Evolutionary conservation across 163 green algal species (phyloP), one percentile per base, ranked within the genome.

Genomic region (Chlamydomonas reinhardtii): DNA sequence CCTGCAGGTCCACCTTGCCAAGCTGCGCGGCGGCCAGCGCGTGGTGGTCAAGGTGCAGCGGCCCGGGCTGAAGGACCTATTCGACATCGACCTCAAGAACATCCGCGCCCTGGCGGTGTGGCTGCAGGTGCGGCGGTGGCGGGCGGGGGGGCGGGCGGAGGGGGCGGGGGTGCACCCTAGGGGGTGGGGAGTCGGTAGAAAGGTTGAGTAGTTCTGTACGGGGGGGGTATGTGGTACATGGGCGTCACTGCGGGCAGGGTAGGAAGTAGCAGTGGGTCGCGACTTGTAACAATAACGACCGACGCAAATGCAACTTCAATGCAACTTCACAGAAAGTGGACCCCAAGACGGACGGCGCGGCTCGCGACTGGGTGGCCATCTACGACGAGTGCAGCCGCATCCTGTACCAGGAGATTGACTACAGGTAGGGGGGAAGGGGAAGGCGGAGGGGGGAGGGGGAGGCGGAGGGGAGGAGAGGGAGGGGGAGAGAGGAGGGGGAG

Each of bases 361-460:
- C 95, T 20, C 93, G 98, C 72, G 98, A 99, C 91, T 99, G 98
- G 98, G 98, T 99, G 39, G 98, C 98, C 78, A 99, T 99, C 86
- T 99, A 99, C 89, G 98, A 99, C 89, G 98, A 99, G 93, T 99
- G 97, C 94, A 95, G 93, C 32, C 92, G 95, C 88, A 98, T 99
- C 86, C 91, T 99, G 61, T 99, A 99, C 92, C 92, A 99, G 89
- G 89, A 95, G 83, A 95, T 95, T 64, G 90, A 95, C 76, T 95
- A 95, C 89, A 69, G 64, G 82, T 76, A 61, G 11, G 52, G 32
- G 48, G 12, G 48, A 19, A 19, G 48, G 5, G 1, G 48, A 19
- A 19, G 48, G 5, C 6, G 6, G 6, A 14, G 48, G 48, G 24
- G 24, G 61, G 5, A 19, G 25, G 61, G 61, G 25, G 48, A 2